Evolutionary conservation across 306 rosid genomes (phyloP).

Genomic region (Inga oerstediana): DNA sequence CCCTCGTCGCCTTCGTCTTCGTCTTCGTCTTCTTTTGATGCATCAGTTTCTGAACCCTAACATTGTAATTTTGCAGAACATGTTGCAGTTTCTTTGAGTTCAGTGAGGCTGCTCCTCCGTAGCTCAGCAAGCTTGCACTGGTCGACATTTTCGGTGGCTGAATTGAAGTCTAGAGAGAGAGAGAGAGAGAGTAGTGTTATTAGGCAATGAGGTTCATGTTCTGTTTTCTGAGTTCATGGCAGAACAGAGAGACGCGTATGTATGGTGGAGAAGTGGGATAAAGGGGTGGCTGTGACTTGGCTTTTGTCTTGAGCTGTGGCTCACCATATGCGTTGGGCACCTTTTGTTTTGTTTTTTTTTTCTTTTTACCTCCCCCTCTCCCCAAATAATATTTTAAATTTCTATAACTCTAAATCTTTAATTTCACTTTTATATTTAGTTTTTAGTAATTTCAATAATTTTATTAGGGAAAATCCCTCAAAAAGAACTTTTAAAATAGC

Average conservation of each 20-base stretch:
- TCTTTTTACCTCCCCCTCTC: background rate
- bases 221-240: conserved; percentile 18
- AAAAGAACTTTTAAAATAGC: too few species aligned
- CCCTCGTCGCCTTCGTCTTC: background rate
- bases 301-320: conserved; percentile 32
- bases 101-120: conserved; percentile 46
- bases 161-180: background rate
- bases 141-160: conserved; percentile 45
- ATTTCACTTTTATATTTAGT: too few species aligned
- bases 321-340: background rate
- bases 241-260: conserved; percentile 5
- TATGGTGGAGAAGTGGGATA: conserved; percentile 85
- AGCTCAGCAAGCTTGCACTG: conserved; percentile 48
- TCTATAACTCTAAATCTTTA: background rate
- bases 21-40: background rate
- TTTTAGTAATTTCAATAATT: background rate
- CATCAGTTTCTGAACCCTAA: background rate
- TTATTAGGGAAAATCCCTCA: too few species aligned
- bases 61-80: background rate
- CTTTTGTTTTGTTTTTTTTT: background rate
- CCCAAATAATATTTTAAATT: background rate
- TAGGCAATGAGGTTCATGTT: conserved; percentile 24
- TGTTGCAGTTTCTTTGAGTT: conserved; percentile 25
- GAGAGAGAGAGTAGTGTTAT: background rate
- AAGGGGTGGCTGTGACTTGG: conserved; percentile 28